A percentile compares a stretch with the other conserved stretches of the same genome.
Conservation (phyloP, 83 land plant genomes). For the Picea mariana region DNA sequence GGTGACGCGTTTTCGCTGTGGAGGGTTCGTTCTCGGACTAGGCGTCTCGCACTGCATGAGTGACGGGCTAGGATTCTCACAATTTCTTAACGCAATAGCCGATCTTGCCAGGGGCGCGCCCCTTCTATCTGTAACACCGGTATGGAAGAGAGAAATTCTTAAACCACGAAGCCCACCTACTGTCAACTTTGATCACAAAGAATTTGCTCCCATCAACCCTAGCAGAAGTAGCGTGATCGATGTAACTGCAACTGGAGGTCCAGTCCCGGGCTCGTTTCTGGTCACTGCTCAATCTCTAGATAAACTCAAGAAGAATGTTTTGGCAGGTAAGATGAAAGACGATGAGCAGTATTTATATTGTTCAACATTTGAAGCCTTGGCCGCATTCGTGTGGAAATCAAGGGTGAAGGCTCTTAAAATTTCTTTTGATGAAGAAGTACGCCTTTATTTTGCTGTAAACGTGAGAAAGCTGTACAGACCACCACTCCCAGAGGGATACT, state of each 20-base stretch:
- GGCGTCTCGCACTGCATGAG: neutral
- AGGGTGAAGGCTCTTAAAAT: no score
- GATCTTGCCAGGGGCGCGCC: neutral
- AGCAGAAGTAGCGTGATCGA: neutral
- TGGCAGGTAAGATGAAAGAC: neutral
- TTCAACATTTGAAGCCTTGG: conserved; percentile 4
- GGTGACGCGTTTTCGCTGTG: neutral
- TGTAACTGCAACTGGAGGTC: neutral
- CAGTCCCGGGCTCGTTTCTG: neutral
- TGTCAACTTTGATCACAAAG: neutral
- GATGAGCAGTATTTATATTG: neutral
- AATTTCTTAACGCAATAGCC: neutral
- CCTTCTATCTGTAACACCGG: neutral
- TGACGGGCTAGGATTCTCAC: neutral
- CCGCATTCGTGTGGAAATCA: conserved; percentile 3
- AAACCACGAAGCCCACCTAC: neutral
- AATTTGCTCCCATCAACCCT: no score
- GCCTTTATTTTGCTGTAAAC: no score
- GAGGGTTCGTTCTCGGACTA: neutral
- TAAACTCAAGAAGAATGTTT: neutral
- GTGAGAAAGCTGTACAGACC: no score
- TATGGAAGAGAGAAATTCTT: neutral
- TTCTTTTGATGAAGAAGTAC: no score
- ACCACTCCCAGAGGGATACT: no score
- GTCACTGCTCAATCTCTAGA: neutral